A percentile compares a stretch with the other conserved stretches of the same genome.
These are phyloP conservation scores for Phialocephala subalpina DNA, from an alignment of 2,329 filamentous ascomycete species.

Conservation along the genomic window DNA sequence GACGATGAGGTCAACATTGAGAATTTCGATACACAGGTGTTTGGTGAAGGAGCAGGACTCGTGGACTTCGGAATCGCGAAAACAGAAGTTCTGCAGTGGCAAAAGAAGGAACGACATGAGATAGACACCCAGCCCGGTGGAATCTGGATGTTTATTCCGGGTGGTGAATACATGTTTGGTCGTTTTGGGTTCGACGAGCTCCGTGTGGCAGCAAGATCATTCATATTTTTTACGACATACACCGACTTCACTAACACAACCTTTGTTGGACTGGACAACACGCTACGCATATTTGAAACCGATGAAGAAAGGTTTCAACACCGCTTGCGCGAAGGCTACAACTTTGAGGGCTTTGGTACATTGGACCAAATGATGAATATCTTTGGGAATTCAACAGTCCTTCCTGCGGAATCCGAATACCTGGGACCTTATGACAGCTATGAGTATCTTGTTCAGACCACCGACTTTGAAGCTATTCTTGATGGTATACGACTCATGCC, in stretches of 20 bases:
- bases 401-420: slow-evolving; percentile 6
- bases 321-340: background rate
- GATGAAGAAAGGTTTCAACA: slow-evolving; percentile 2
- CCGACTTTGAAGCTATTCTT: slow-evolving; percentile 10
- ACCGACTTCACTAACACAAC: slow-evolving; percentile 3
- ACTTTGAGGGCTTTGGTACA: slow-evolving; percentile 4
- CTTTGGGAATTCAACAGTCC: background rate
- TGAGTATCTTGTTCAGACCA: background rate
- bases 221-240: slow-evolving; percentile 7
- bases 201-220: slow-evolving; percentile 1
- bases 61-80: slow-evolving; percentile 25
- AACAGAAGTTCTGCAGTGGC: slow-evolving; percentile 23
- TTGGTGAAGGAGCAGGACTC: slow-evolving; percentile 16
- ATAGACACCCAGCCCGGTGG: slow-evolving; percentile 10
- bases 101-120: slow-evolving; percentile 19
- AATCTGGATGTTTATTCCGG: slow-evolving; percentile 28
- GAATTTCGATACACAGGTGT: no score
- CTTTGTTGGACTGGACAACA: background rate
- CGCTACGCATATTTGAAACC: slow-evolving; percentile 5
- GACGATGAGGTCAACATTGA: no score
- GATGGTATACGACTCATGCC: no score
- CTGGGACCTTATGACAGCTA: slow-evolving; percentile 6
- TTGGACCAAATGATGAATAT: slow-evolving; percentile 3
- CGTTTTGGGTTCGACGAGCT: slow-evolving; percentile 8
- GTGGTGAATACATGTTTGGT: slow-evolving; percentile 11